Conservation (phyloP, 202 grass and related monocot species). For the Setaria italica region DNA sequence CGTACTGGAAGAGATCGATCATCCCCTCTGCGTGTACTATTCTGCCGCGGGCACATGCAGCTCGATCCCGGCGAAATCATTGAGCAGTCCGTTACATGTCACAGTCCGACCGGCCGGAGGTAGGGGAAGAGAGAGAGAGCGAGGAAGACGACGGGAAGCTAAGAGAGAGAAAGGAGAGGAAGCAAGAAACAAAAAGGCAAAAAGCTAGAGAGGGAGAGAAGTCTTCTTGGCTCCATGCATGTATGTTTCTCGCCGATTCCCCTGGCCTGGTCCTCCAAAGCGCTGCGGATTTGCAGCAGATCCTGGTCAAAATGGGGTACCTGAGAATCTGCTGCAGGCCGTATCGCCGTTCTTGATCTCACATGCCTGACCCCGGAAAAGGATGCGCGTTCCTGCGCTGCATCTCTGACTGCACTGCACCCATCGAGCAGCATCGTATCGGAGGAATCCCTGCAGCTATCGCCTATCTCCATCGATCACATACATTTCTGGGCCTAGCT, state of each 20-base stretch:
- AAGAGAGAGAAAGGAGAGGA: conserved; percentile 31
- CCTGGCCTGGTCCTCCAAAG: conserved; percentile 35
- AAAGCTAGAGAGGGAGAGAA: conserved; percentile 38
- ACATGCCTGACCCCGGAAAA: conserved; percentile 30
- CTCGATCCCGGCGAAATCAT: conserved; percentile 70
- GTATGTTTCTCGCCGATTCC: conserved; percentile 39
- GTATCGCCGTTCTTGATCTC: conserved; percentile 36
- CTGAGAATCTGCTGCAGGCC: conserved; percentile 49
- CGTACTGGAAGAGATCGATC: conserved; percentile 49
- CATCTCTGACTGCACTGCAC: conserved; percentile 1
- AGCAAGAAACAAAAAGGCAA: conserved; percentile 48
- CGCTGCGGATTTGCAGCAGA: conserved; percentile 50
- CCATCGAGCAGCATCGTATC: conserved; percentile 34
- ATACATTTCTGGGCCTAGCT: conserved; percentile 50
- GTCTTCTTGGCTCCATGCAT: conserved; percentile 44
- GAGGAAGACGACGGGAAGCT: background rate
- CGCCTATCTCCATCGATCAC: background rate
- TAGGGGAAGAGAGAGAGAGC: conserved; percentile 37
- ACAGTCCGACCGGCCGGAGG: conserved; percentile 58
- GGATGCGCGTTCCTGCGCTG: conserved; percentile 53
- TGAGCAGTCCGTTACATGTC: conserved; percentile 92
- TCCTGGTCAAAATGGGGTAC: conserved; percentile 63
- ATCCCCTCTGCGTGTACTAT: conserved; percentile 54
- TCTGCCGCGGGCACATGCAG: conserved; percentile 65
- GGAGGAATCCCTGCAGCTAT: conserved; percentile 41